Conservation (phyloP, 2,329 filamentous ascomycete species). For the Gliomastix tumulicola region DNA sequence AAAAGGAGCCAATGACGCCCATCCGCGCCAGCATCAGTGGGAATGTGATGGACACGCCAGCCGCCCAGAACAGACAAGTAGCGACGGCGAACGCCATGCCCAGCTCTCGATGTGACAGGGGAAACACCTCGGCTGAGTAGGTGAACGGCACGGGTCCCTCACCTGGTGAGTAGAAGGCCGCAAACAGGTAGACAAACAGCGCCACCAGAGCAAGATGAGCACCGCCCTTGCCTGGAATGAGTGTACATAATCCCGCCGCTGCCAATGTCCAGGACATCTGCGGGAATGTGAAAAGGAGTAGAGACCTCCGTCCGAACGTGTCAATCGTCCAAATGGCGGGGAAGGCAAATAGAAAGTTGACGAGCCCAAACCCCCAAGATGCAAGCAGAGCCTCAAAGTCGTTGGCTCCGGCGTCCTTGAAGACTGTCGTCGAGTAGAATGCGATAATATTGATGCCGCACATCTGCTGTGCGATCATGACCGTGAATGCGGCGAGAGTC, state of each 20-base stretch:
- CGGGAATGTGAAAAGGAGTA: slow-evolving; percentile 35
- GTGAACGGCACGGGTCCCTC: slow-evolving; percentile 64
- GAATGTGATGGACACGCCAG: slow-evolving; percentile 57
- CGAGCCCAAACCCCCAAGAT: slow-evolving; percentile 50
- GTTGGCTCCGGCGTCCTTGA: slow-evolving; percentile 47
- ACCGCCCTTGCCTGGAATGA: slow-evolving; percentile 31
- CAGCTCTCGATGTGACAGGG: slow-evolving; percentile 62
- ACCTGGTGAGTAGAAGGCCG: slow-evolving; percentile 40
- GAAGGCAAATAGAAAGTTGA: slow-evolving; percentile 52
- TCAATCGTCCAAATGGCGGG: slow-evolving; percentile 55
- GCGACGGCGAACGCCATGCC: slow-evolving; percentile 66
- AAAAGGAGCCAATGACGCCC: slow-evolving; percentile 41
- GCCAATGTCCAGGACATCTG: slow-evolving; percentile 33
- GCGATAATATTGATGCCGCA: slow-evolving; percentile 67
- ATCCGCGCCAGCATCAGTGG: slow-evolving; percentile 44
- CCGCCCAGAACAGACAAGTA: slow-evolving; percentile 54
- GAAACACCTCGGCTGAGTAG: slow-evolving; percentile 64
- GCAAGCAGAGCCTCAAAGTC: slow-evolving; percentile 50
- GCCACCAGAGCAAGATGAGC: slow-evolving; percentile 37
- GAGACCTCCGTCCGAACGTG: slow-evolving; percentile 44
- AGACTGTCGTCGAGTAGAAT: slow-evolving; percentile 65
- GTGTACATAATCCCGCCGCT: slow-evolving; percentile 39
- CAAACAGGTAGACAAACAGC: slow-evolving; percentile 50
- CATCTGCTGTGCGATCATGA: slow-evolving; percentile 76
- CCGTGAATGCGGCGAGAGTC: slow-evolving; percentile 67